A percentile compares a stretch with the other conserved stretches of the same genome.
phyloP scores from a whole-genome alignment of 306 rosid species.

The Potentilla sterilis region DNA sequence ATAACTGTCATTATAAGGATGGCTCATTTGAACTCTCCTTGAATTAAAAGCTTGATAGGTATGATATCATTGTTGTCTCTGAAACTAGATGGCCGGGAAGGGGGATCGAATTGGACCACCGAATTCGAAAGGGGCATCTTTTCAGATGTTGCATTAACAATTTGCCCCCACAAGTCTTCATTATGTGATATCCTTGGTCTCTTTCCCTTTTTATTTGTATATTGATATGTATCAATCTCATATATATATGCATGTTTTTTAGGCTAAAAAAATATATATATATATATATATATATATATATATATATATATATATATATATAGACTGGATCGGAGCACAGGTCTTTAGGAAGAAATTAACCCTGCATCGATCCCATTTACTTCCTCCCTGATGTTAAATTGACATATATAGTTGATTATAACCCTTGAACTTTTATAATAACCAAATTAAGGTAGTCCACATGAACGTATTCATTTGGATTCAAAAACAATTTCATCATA shows the following conservation, averaged over 20 bases:
- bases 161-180: slow-evolving; percentile 41
- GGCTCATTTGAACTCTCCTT: slow-evolving; percentile 52
- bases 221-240: slow-evolving; percentile 12
- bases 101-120: slow-evolving; percentile 63
- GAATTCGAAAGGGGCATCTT: slow-evolving; percentile 49
- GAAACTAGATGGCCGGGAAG: slow-evolving; percentile 35
- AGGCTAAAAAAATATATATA: neutral
- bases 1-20: slow-evolving; percentile 49
- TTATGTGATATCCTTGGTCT: slow-evolving; percentile 30
- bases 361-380: neutral
- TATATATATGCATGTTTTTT: neutral
- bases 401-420: neutral
- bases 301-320: no score
- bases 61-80: slow-evolving; percentile 62
- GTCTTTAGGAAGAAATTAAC: neutral
- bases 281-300: no score
- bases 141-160: slow-evolving; percentile 49
- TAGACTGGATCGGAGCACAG: no score
- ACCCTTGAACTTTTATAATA: neutral
- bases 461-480: neutral
- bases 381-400: no score
- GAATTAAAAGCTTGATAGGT: slow-evolving; percentile 54
- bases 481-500: neutral
- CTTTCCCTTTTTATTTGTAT: slow-evolving; percentile 8
- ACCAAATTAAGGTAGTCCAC: neutral